Base-by-base conservation (phyloP, 1,284 basidiomycete genomes). In the Fomitopsis palustris region DNA sequence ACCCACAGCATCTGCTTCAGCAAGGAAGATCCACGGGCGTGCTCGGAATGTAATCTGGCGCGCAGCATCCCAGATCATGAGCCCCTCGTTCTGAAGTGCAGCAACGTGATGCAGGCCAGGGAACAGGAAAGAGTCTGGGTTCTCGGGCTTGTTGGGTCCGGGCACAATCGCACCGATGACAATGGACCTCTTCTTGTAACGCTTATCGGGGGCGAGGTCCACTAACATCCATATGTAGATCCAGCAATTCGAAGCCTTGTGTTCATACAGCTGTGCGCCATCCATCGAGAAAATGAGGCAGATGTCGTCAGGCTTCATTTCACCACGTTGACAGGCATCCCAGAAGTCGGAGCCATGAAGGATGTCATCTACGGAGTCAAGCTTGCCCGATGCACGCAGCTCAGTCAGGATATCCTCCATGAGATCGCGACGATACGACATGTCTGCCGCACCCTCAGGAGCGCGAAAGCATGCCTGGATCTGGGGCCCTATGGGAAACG, bases 191-290 rank as follows among this genome's bases (percentile, higher is more conserved):
- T 70, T 68, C 53, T 68, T 69, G 43, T 69, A 70, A 0, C 63
- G 62, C 4, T 35, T 10, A 16, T 60, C 61, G 0, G 68, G 69
- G 4, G 54, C 0, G 21, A 59, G 43, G 31, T 69, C 55, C 5
- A 67, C 19, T 6, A 69, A 8, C 17, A 70, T 51, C 68, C 68
- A 69, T 4, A 69, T 69, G 21, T 65, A 69, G 0, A 70, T 67
- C 69, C 68, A 70, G 45, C 65, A 66, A 33, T 69, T 62, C 1
- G 68, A 68, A 12, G 31, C 17, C 53, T 69, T 70, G 53, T 56
- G 53, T 0, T 38, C 17, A 42, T 69, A 73, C 0, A 73, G 63
- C 55, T 72, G 71, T 0, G 66, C 68, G 29, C 70, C 67, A 53
- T 72, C 70, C 5, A 70, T 54, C 0, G 68, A 70, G 16, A 66